Percentiles rank a stretch among this genome's conserved stretches.
Conservation (phyloP, 2,329 filamentous ascomycete species). For the Cladorrhinum sp. region DNA sequence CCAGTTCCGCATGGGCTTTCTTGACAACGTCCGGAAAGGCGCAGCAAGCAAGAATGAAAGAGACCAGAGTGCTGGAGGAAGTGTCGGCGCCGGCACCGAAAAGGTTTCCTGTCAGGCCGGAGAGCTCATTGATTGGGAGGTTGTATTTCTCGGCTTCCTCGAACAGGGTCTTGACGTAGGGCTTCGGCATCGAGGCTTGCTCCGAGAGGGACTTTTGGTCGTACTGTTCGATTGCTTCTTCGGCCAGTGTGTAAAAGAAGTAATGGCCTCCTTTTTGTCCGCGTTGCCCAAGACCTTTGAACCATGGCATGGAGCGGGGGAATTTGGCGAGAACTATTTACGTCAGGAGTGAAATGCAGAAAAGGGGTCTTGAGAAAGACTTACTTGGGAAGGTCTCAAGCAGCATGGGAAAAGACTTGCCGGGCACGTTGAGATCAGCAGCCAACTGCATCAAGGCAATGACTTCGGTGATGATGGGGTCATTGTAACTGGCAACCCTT, state of each 20-base stretch:
- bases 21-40: slow-evolving; percentile 45
- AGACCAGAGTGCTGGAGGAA: slow-evolving; percentile 43
- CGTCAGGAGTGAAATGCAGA: not conserved
- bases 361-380: slow-evolving; percentile 6
- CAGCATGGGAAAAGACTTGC: slow-evolving; percentile 54
- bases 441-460: slow-evolving; percentile 56
- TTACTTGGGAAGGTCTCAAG: slow-evolving; percentile 52
- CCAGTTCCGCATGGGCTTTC: slow-evolving; percentile 51
- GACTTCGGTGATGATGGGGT: slow-evolving; percentile 59
- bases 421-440: slow-evolving; percentile 52
- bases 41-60: slow-evolving; percentile 49
- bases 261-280: slow-evolving; percentile 41
- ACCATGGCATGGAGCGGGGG: slow-evolving; percentile 49
- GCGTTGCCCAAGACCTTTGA: slow-evolving; percentile 44
- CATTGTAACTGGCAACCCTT: slow-evolving; percentile 46
- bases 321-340: slow-evolving; percentile 42
- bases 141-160: slow-evolving; percentile 45
- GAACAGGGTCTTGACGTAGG: slow-evolving; percentile 48
- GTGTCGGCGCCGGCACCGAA: slow-evolving; percentile 50
- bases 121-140: slow-evolving; percentile 44
- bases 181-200: slow-evolving; percentile 27
- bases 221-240: slow-evolving; percentile 45
- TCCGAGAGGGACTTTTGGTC: slow-evolving; percentile 26
- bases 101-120: slow-evolving; percentile 45
- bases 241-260: slow-evolving; percentile 51